Percentiles rank a stretch among this genome's conserved stretches.
phyloP scores from a whole-genome alignment of 805 yeast species.

The Starmerella khaoyaiensis region DNA sequence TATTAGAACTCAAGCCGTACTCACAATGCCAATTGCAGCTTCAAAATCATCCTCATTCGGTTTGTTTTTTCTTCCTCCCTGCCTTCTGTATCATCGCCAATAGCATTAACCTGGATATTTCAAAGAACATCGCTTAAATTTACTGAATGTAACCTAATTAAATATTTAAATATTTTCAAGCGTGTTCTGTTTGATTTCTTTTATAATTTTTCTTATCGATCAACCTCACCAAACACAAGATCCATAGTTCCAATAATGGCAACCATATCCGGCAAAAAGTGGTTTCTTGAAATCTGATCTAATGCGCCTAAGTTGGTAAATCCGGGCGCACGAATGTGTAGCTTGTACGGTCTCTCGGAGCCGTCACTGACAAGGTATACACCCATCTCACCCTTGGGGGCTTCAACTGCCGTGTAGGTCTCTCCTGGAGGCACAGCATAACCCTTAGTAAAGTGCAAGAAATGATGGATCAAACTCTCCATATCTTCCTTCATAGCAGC shows the following conservation, averaged over 20 bases:
- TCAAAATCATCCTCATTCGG: neutral
- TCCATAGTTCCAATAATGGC: constrained; percentile 94
- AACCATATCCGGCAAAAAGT: constrained; percentile 80
- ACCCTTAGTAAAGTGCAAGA: constrained; percentile 77
- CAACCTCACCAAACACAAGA: constrained; percentile 88
- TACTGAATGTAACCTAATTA: too few species aligned
- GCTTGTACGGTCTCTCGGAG: constrained; percentile 77
- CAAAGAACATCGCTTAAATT: too few species aligned
- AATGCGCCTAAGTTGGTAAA: constrained; percentile 82
- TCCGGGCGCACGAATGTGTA: constrained; percentile 91
- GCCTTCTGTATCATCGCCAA: too few species aligned
- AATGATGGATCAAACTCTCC: constrained; percentile 87
- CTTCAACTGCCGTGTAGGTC: constrained; percentile 82
- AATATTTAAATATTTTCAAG: too few species aligned
- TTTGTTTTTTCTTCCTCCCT: neutral
- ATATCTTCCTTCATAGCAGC: constrained; percentile 76
- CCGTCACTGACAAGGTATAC: constrained; percentile 84
- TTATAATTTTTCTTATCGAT: constrained; percentile 40
- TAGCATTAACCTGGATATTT: too few species aligned
- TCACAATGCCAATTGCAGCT: too few species aligned
- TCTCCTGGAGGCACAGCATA: constrained; percentile 82
- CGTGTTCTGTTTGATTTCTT: too few species aligned
- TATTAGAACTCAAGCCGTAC: too few species aligned
- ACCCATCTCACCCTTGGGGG: constrained; percentile 93
- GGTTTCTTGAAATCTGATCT: constrained; percentile 76